Conservation (phyloP, 108 stramenopile species). For the Pseudonitzschia delicatissima region DNA sequence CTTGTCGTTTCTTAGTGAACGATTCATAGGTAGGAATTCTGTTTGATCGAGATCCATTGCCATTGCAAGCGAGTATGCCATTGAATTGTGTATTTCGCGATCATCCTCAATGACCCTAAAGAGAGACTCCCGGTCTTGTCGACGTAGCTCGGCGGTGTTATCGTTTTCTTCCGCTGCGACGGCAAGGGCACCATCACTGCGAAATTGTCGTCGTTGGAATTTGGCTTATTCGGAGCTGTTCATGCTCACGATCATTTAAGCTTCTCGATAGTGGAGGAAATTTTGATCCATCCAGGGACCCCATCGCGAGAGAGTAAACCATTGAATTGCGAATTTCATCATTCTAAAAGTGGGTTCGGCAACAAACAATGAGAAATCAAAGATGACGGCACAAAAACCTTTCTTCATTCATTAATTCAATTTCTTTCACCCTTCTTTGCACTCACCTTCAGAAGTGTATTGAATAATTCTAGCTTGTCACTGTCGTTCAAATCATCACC, state of each 20-base stretch:
- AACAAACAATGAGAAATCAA: background rate
- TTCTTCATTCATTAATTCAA: background rate
- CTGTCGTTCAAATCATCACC: too few relatives aligned
- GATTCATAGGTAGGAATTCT: background rate
- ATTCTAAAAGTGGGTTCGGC: conserved; percentile 16
- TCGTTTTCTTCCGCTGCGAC: background rate
- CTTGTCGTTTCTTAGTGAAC: background rate
- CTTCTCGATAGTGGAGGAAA: conserved; percentile 1
- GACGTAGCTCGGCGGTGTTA: background rate
- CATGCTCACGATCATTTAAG: conserved; percentile 10
- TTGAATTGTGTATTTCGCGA: background rate
- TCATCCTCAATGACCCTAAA: background rate
- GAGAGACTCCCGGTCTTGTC: background rate
- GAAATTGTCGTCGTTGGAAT: background rate
- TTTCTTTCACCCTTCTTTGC: background rate
- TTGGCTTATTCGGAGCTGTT: conserved; percentile 17
- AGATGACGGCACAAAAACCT: background rate
- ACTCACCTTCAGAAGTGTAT: background rate
- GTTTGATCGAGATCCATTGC: background rate
- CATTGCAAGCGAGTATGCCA: conserved; percentile 19
- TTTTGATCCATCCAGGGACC: background rate
- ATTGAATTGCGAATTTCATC: conserved; percentile 19
- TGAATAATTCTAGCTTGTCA: background rate
- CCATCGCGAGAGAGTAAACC: conserved; percentile 23
- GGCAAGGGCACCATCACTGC: background rate